Percentiles rank a stretch among this genome's conserved stretches.
phyloP scores from a whole-genome alignment of 495 filamentous ascomycete genomes.

The Trichocladium antarcticum region DNA sequence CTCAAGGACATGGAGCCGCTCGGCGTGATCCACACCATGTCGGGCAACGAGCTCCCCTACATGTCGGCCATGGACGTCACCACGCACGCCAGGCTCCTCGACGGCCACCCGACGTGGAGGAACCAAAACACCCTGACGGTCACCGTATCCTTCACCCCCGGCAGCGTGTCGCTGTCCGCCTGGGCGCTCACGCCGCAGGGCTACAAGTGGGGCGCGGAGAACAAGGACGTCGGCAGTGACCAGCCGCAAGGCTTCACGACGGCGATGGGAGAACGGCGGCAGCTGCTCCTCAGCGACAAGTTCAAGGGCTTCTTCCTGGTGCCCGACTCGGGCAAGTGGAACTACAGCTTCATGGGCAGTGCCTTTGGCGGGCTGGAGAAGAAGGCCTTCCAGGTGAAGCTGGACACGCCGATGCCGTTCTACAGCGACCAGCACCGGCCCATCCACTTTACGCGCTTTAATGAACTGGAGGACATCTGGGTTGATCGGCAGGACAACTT shows the following conservation, averaged over 20 bases:
- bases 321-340: slow-evolving; percentile 86
- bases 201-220: slow-evolving; percentile 96
- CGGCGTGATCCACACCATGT: slow-evolving; percentile 90
- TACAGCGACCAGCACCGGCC: slow-evolving; percentile 90
- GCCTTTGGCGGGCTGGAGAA: slow-evolving; percentile 79
- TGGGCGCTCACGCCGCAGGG: slow-evolving; percentile 85
- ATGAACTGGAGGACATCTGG: slow-evolving; percentile 82
- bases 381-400: slow-evolving; percentile 77
- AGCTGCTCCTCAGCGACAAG: slow-evolving; percentile 81
- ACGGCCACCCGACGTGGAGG: slow-evolving; percentile 72
- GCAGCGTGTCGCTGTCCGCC: slow-evolving; percentile 86
- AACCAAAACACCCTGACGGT: slow-evolving; percentile 87
- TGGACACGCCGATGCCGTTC: slow-evolving; percentile 83
- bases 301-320: slow-evolving; percentile 93
- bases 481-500: slow-evolving; percentile 82
- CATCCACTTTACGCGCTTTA: slow-evolving; percentile 89
- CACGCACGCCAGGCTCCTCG: slow-evolving; percentile 80
- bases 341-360: slow-evolving; percentile 95
- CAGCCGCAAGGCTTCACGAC: slow-evolving; percentile 90
- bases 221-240: slow-evolving; percentile 83
- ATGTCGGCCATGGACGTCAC: slow-evolving; percentile 94
- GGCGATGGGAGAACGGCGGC: slow-evolving; percentile 88
- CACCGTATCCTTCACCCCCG: slow-evolving; percentile 97
- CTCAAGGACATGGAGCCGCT: slow-evolving; percentile 81
- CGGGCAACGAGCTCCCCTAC: slow-evolving; percentile 87